Evolutionary conservation across 371 early-diverging fungal genomes (phyloP), one percentile per base, ranked within the genome.

Genomic region (Apophysomyces sp.): DNA sequence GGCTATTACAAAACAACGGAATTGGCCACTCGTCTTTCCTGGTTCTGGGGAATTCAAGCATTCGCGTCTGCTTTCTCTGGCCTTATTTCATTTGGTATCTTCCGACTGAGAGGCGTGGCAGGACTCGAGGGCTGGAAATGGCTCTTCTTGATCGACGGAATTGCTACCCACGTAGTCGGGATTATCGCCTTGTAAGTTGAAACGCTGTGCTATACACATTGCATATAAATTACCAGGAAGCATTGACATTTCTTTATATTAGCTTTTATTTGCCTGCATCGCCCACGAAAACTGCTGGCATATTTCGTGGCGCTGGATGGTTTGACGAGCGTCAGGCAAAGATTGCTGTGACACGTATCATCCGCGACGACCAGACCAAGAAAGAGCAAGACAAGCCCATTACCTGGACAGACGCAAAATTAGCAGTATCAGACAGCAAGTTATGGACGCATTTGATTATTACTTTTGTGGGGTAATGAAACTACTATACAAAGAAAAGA

Each of bases 61-160:
- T 66, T 86, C 51, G 86, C 88, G 12, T 81, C 82, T 28, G 83
- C 88, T 1, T 69, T 77, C 40, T 83, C 85, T 2, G 88, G 88
- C 21, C 60, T 86, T 9, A 69, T 88, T 11, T 74, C 88, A 0
- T 85, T 79, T 59, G 84, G 77, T 15, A 74, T 88, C 39, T 77
- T 88, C 52, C 74, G 77, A 15, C 34, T 88, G 66, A 59, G 73
- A 6, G 86, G 86, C 51, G 40, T 79, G 31, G 81, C 62, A n/a
- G 85, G 81, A 16, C 72, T 86, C 21, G 55, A 74, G 0, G 85
- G 87, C n/a, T 84, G 85, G 86, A 73, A 77, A 53, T 84, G 86
- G 86, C 58, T 84, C 3, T 84, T 84, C 49, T 39, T 83, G 24
- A 66, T 84, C 53, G 84, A 83, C 37, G 86, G 86, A 15, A 57